Conservation (phyloP, 2,329 filamentous ascomycete species). For the Didymella pinodella region DNA sequence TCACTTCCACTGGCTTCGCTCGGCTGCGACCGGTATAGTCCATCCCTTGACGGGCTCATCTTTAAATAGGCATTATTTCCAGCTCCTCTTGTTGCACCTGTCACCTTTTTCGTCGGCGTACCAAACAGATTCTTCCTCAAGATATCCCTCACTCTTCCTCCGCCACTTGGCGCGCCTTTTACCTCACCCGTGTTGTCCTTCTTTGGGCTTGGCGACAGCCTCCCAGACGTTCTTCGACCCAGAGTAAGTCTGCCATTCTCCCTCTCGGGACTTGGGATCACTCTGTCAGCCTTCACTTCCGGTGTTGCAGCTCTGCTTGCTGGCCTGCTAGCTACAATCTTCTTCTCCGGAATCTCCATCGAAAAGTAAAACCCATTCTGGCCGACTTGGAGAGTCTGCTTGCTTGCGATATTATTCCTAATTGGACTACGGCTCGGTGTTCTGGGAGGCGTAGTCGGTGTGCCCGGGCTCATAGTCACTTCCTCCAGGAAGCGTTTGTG, state of each 20-base stretch:
- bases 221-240: neutral
- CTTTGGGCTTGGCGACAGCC: conserved; percentile 12
- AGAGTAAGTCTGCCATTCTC: neutral
- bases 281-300: neutral
- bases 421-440: conserved; percentile 21
- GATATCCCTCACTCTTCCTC: conserved; percentile 16
- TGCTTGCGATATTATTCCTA: neutral
- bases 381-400: conserved; percentile 26
- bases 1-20: neutral
- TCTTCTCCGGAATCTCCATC: conserved; percentile 31
- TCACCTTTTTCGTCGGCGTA: conserved; percentile 16
- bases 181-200: conserved; percentile 11
- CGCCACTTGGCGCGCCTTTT: neutral
- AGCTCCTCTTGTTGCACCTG: neutral
- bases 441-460: conserved; percentile 21
- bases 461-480: conserved; percentile 27
- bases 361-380: conserved; percentile 34
- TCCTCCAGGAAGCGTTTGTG: conserved; percentile 28
- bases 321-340: conserved; percentile 11
- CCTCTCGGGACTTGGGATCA: neutral
- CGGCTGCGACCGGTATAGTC: too few relatives aligned
- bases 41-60: neutral
- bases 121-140: conserved; percentile 17
- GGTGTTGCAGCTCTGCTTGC: conserved; percentile 18
- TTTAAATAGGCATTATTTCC: neutral